Evolutionary conservation across 208 protist species (phyloP).

Genomic region (Trichomonas gallinae): DNA sequence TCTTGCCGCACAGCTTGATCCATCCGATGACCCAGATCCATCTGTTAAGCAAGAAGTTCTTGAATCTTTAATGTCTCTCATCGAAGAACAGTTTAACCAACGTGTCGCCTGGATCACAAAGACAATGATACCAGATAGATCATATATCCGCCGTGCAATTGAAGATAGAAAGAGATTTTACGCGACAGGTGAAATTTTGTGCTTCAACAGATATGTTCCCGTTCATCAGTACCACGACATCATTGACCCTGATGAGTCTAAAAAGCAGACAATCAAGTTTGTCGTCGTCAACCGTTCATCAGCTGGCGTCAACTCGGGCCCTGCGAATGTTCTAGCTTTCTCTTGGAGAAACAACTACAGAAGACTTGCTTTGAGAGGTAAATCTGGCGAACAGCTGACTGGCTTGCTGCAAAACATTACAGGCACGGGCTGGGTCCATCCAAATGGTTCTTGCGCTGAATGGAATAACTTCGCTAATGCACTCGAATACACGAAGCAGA

Average conservation of each 20-base stretch:
- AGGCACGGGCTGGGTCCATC: neutral
- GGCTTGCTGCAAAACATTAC: neutral
- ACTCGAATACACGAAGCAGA: neutral
- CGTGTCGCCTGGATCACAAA: neutral
- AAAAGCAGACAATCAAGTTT: neutral
- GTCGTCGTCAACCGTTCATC: neutral
- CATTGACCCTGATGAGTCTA: neutral
- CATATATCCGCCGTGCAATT: neutral
- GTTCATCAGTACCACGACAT: neutral
- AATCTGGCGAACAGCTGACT: neutral
- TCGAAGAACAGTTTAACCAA: neutral
- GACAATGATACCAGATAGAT: neutral
- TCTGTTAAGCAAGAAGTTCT: neutral
- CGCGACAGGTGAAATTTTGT: neutral
- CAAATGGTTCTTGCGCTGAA: neutral
- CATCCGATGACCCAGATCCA: constrained; percentile 10
- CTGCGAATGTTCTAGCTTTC: neutral
- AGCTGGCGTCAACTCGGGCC: neutral
- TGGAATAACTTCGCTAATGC: neutral
- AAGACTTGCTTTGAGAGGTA: neutral
- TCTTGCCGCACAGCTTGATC: neutral
- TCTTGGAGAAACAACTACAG: neutral
- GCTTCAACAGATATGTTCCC: neutral
- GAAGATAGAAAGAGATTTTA: neutral
- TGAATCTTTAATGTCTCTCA: neutral